These are phyloP conservation scores for Fusarium redolens DNA, from an alignment of 2,329 filamentous ascomycete species.

Conservation along the genomic window DNA sequence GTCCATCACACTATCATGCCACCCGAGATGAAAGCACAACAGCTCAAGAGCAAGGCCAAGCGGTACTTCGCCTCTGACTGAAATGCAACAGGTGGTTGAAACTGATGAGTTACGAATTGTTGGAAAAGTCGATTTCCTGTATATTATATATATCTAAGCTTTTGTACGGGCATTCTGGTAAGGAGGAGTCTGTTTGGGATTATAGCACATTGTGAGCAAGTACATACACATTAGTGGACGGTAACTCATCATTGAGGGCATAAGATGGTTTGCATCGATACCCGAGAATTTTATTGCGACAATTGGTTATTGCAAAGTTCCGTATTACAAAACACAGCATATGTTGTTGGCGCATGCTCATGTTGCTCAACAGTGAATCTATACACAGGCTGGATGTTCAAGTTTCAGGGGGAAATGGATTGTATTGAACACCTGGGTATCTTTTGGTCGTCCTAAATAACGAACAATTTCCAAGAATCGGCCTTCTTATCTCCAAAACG, in stretches of 20 bases:
- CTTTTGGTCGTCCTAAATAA: neutral
- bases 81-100: neutral
- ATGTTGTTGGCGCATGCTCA: neutral
- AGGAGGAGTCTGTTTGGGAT: constrained; percentile 16
- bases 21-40: constrained; percentile 76
- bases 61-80: constrained; percentile 77
- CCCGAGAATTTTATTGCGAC: constrained; percentile 32
- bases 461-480: neutral
- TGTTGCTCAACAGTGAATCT: neutral
- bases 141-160: constrained; percentile 28
- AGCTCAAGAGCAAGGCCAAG: constrained; percentile 73
- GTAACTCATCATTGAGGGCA: constrained; percentile 16
- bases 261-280: constrained; percentile 32
- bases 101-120: constrained; percentile 41
- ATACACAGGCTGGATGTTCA: neutral
- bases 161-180: neutral
- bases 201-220: neutral
- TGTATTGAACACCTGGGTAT: neutral
- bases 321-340: neutral
- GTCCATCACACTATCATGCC: constrained; percentile 87
- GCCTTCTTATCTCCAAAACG: neutral
- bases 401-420: neutral
- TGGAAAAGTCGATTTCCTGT: constrained; percentile 26
- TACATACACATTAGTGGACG: constrained; percentile 11
- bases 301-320: neutral